Evolutionary conservation across 768 basidiomycete genomes (phyloP).

Genomic region (Mycena floridula): DNA sequence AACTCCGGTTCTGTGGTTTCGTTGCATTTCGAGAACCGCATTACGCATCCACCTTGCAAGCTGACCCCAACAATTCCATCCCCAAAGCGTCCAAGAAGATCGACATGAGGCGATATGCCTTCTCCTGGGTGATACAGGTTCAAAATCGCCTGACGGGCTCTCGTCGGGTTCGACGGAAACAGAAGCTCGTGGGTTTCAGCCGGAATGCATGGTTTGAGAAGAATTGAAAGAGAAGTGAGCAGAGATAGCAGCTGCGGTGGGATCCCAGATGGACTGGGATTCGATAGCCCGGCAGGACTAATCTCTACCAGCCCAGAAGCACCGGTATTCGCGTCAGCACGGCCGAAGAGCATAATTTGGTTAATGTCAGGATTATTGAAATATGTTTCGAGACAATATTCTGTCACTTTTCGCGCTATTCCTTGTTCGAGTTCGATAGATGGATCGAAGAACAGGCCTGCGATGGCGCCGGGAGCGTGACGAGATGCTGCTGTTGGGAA

Average conservation of each 20-base stretch:
- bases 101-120: conserved; percentile 86
- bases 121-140: conserved; percentile 88
- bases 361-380: conserved; percentile 49
- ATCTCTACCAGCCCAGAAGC: conserved; percentile 6
- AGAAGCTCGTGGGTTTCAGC: conserved; percentile 44
- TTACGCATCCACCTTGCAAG: conserved; percentile 72
- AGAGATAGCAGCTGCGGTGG: conserved; percentile 53
- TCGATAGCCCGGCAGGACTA: conserved; percentile 7
- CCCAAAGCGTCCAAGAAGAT: conserved; percentile 76
- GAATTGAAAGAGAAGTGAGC: conserved; percentile 38
- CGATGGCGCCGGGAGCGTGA: conserved; percentile 33
- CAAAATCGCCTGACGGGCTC: conserved; percentile 79
- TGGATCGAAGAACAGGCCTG: conserved; percentile 59
- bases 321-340: no score
- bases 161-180: conserved; percentile 44
- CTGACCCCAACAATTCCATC: conserved; percentile 90
- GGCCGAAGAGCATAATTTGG: conserved; percentile 86
- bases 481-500: neutral
- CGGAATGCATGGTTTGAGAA: conserved; percentile 48
- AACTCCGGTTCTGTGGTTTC: conserved; percentile 3
- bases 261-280: conserved; percentile 6
- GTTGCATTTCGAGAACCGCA: conserved; percentile 64
- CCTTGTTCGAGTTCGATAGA: conserved; percentile 41
- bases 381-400: conserved; percentile 52
- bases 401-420: conserved; percentile 41